Percentiles rank a stretch among this genome's conserved stretches.
Evolutionary conservation across 2,329 filamentous ascomycete species (phyloP).

Genomic region (Ceratocystis destructans): DNA sequence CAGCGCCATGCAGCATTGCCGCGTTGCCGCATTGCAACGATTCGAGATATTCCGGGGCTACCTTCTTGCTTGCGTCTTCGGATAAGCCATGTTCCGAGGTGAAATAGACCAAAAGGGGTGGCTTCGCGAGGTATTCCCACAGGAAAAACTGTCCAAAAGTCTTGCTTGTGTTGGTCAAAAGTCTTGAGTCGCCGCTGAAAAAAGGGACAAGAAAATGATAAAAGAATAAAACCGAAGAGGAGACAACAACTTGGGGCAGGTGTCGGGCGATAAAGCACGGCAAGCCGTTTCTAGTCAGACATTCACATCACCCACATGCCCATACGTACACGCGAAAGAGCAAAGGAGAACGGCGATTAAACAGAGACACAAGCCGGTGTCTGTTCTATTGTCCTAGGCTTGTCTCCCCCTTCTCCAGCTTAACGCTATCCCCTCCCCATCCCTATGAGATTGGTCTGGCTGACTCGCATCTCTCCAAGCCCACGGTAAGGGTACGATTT

Average conservation of each 20-base stretch:
- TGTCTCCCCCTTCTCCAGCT: not conserved
- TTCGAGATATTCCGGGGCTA: not conserved
- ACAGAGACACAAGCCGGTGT: not conserved
- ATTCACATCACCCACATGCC: not conserved
- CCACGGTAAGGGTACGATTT: not conserved
- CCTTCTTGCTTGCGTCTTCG: not conserved
- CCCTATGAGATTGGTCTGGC: not conserved
- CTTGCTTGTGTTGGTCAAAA: not conserved
- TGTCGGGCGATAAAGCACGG: not conserved
- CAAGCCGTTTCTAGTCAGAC: not conserved
- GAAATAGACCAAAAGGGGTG: too few relatives aligned
- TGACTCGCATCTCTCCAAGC: not conserved
- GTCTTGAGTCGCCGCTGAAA: not conserved
- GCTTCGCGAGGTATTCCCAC: too few relatives aligned
- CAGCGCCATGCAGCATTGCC: too few relatives aligned
- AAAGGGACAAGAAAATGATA: not conserved
- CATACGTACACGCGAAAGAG: not conserved
- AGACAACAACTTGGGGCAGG: not conserved
- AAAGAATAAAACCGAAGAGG: not conserved
- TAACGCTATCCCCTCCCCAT: not conserved
- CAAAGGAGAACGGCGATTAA: not conserved
- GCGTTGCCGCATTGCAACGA: too few relatives aligned
- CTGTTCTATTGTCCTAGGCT: not conserved
- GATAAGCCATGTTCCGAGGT: not conserved
- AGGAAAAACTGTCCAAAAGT: too few relatives aligned